Conservation (phyloP, 768 basidiomycete genomes). For the Phaeotremella fagi region DNA sequence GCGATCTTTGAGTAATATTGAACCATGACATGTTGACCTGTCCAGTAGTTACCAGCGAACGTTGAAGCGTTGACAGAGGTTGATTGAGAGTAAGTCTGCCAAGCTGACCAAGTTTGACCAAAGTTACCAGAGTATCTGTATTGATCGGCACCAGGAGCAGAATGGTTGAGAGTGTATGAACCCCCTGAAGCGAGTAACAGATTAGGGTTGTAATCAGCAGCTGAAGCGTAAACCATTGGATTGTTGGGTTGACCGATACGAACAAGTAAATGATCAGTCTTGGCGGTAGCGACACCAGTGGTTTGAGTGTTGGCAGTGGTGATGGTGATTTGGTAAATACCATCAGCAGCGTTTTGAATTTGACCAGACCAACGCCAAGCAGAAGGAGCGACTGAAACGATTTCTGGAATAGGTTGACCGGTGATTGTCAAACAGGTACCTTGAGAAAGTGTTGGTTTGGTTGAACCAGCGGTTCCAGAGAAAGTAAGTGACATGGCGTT, state of each 20-base stretch:
- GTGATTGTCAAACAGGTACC: slow-evolving; percentile 49
- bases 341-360: slow-evolving; percentile 70
- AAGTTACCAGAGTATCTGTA: slow-evolving; percentile 85
- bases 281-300: slow-evolving; percentile 59
- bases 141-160: slow-evolving; percentile 77
- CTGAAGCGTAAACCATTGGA: slow-evolving; percentile 77
- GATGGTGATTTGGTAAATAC: slow-evolving; percentile 69
- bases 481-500: slow-evolving; percentile 62
- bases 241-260: slow-evolving; percentile 73
- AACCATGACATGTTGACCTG: slow-evolving; percentile 76
- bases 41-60: slow-evolving; percentile 65
- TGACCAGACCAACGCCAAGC: slow-evolving; percentile 71
- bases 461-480: slow-evolving; percentile 63
- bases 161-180: slow-evolving; percentile 72
- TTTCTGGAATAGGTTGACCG: slow-evolving; percentile 50
- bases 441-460: slow-evolving; percentile 55
- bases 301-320: slow-evolving; percentile 55
- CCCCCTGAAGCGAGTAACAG: slow-evolving; percentile 55
- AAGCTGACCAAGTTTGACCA: slow-evolving; percentile 74
- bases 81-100: slow-evolving; percentile 71
- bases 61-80: slow-evolving; percentile 60
- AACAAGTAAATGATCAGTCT: slow-evolving; percentile 70
- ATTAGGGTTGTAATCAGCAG: slow-evolving; percentile 63
- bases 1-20: slow-evolving; percentile 81
- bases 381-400: slow-evolving; percentile 60